phyloP scores from a whole-genome alignment of 2,329 filamentous ascomycete species.

The Fusarium nematophilum region DNA sequence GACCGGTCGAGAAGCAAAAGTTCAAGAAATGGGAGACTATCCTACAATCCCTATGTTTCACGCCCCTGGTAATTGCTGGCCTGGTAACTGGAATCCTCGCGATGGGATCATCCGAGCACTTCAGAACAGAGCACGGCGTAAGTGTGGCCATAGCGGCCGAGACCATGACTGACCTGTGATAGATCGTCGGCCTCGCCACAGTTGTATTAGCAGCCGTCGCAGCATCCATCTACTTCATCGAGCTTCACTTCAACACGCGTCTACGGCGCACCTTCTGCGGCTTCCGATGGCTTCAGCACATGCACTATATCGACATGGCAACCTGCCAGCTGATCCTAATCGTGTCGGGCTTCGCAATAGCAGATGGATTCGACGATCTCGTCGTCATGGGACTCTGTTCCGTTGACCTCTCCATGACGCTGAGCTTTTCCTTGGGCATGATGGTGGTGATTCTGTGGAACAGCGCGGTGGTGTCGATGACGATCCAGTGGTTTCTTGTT shows the following conservation, averaged over 20 bases:
- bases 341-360: not conserved
- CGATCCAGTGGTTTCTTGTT: slow-evolving; percentile 12
- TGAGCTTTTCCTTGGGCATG: slow-evolving; percentile 8
- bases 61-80: not conserved
- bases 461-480: slow-evolving; percentile 2
- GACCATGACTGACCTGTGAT: not conserved
- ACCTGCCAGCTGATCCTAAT: slow-evolving; percentile 3
- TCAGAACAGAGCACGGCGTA: slow-evolving; percentile 12
- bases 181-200: slow-evolving; percentile 3
- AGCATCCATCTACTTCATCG: not conserved
- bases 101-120: slow-evolving; percentile 10
- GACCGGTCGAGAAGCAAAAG: not conserved
- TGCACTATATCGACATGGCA: slow-evolving; percentile 2
- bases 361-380: slow-evolving; percentile 10
- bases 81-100: not conserved
- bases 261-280: not conserved
- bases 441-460: slow-evolving; percentile 7
- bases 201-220: not conserved
- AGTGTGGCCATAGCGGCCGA: not conserved
- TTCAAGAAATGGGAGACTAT: slow-evolving; percentile 1
- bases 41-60: not conserved
- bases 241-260: not conserved
- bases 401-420: not conserved
- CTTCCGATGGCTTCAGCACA: slow-evolving; percentile 3
- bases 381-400: slow-evolving; percentile 9